A percentile compares a stretch with the other conserved stretches of the same genome.
phyloP scores from a whole-genome alignment of 192 early-diverging fungal genomes.

The Backusella parvicylindrica region DNA sequence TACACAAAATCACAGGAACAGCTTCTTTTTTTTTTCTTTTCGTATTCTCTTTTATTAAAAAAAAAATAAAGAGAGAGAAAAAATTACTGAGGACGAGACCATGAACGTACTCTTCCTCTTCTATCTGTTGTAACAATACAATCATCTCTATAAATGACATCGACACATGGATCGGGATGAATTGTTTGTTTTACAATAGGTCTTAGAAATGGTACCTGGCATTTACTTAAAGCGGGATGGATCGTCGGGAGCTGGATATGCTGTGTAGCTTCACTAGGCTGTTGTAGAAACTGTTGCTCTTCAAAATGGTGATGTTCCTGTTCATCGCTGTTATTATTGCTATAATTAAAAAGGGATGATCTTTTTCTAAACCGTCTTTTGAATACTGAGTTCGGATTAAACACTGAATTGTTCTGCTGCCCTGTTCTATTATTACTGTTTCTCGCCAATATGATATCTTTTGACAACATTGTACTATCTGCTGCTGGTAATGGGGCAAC shows the following conservation, averaged over 20 bases:
- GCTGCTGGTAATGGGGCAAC: background rate
- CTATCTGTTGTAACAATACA: slow-evolving; percentile 33
- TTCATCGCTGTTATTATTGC: background rate
- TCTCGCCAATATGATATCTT: background rate
- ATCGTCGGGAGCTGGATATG: slow-evolving; percentile 19
- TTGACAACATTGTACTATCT: background rate
- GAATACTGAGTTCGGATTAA: background rate
- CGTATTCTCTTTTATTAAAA: background rate
- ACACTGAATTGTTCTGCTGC: background rate
- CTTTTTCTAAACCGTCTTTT: background rate
- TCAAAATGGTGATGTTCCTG: background rate
- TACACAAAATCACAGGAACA: slow-evolving; percentile 11
- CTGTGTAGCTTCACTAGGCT: slow-evolving; percentile 1
- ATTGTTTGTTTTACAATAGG: slow-evolving; percentile 20
- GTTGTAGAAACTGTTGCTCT: background rate
- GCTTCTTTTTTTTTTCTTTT: background rate
- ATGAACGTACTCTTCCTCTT: slow-evolving; percentile 27
- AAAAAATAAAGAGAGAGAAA: background rate
- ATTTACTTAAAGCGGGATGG: slow-evolving; percentile 27
- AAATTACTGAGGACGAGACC: slow-evolving; percentile 21
- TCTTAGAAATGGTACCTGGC: slow-evolving; percentile 33
- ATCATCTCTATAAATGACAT: slow-evolving; percentile 26
- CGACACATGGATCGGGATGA: slow-evolving; percentile 31
- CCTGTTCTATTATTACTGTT: background rate
- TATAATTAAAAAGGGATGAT: background rate